Evolutionary conservation across 495 filamentous ascomycete species (phyloP).

Genomic region (Trichoderma erinaceum): DNA sequence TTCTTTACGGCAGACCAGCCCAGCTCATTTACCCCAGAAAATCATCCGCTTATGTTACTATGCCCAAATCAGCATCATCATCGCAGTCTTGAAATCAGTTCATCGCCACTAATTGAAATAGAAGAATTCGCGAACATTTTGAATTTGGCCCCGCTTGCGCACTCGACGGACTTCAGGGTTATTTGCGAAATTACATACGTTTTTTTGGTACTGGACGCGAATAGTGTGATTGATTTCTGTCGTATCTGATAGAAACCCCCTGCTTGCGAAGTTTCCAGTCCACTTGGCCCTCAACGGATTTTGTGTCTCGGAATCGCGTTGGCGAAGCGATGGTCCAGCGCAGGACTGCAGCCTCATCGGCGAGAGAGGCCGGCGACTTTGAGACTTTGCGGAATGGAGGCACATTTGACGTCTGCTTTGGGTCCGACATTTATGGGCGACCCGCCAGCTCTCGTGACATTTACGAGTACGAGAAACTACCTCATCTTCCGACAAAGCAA

Average conservation of each 20-base stretch:
- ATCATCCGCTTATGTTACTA: not conserved
- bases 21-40: conserved; percentile 4
- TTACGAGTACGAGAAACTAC: not conserved
- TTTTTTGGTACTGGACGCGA: not conserved
- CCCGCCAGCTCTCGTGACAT: not conserved
- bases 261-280: not conserved
- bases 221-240: conserved; percentile 3
- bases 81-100: not conserved
- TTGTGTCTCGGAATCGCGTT: not conserved
- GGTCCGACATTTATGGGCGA: not conserved
- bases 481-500: not conserved
- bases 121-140: conserved; percentile 4
- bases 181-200: conserved; percentile 2
- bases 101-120: not conserved
- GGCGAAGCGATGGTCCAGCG: not conserved
- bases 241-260: conserved; percentile 6
- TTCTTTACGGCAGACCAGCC: not conserved
- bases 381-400: not conserved
- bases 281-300: not conserved
- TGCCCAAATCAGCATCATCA: conserved; percentile 11
- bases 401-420: not conserved
- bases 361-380: not conserved
- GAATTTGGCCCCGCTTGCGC: not conserved
- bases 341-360: not conserved
- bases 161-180: not conserved